Base-by-base conservation (phyloP, 139 green algal genomes). In the Trebouxia sp. region DNA sequence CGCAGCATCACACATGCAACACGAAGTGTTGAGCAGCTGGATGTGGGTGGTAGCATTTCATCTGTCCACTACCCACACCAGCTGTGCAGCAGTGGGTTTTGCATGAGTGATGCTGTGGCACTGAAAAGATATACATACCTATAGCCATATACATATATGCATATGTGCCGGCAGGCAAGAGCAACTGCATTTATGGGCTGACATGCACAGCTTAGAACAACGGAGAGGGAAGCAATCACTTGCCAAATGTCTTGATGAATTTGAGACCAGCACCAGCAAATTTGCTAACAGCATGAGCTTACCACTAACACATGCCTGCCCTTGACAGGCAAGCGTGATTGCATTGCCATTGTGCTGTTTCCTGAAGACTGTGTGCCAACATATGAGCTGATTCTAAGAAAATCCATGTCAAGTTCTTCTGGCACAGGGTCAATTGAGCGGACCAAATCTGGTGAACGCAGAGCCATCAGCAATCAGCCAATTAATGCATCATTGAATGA, bases 381-480 rank as follows among this genome's bases (percentile, higher is more conserved):
- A 1, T 85, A 94, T 11, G 55, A 84, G 55, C 53, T 81, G 5
- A 87, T 87, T 3, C 82, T 70, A 20, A 93, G 5, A 47, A 93
- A 94, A 35, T 93, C 87, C 6, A 93, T 78, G 37, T 88, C 43
- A 22, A 93, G 56, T 30, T 85, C 85, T 1, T 51, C 42, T 12
- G 88, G 84, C 8, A 83, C 38, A 37, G 88, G 88, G n/a, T 85
- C 28, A 22, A 93, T 89, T 41, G 69, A 74, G 1, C 90, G 80
- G 22, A 87, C 87, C 24, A 94, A 56, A 77, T 94, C 90, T 56
- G n/a, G n/a, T n/a, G n/a, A n/a, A n/a, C n/a, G n/a, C n/a, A n/a
- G n/a, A n/a, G n/a, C n/a, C n/a, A n/a, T n/a, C n/a, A n/a, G 85
- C 66, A 78, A 24, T 28, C 28, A 75, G 32, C 10, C 35, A 78